Base-by-base conservation (phyloP, 2,329 filamentous ascomycete genomes). In the Monilinia aucupariae region DNA sequence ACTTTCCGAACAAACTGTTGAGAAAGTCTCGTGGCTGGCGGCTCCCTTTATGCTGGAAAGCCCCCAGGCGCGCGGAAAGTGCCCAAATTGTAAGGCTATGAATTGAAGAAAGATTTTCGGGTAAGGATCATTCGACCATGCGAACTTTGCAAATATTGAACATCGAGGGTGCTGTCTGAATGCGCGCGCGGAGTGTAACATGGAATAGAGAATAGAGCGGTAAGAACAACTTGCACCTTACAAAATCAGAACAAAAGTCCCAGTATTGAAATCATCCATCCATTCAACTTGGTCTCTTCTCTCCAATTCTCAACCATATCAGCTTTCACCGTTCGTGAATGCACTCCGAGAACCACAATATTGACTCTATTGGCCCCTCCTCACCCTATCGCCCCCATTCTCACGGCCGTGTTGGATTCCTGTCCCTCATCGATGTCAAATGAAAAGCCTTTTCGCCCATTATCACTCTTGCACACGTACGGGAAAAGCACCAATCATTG, bases 61-160 rank as follows among this genome's bases (percentile, higher is more conserved):
- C 32, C 22, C 10, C 41, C 61, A 68, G 66, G 67, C 70, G 71
- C 71, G 69, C 69, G 69, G 66, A 67, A 68, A 61, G 64, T 52
- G 17, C 52, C 52, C 45, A 59, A 61, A 43, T 59, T 64, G 59
- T 54, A 61, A 64, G 50, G 61, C 61, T 54, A 39, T 50, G 58
- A 55, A 48, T 58, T 59, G 58, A 62, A 66, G 60, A 43, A 48
- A 43, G 45, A n/a, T 39, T 47, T 56, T 49, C 22, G 34, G 37
- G n/a, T 49, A 41, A 17, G 3, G 41, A 25, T 62, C 32, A 62
- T 62, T 56, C 32, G 59, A 62, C 51, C 32, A 49, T 20, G 50
- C 39, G 20, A 49, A 39, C n/a, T n/a, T 39, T 62, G 47, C 30
- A 20, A 30, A 37, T 27, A 50, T 50, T 59, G 55, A 27, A 37